Conservation (phyloP, 768 basidiomycete genomes). For the Cubamyces lactineus region DNA sequence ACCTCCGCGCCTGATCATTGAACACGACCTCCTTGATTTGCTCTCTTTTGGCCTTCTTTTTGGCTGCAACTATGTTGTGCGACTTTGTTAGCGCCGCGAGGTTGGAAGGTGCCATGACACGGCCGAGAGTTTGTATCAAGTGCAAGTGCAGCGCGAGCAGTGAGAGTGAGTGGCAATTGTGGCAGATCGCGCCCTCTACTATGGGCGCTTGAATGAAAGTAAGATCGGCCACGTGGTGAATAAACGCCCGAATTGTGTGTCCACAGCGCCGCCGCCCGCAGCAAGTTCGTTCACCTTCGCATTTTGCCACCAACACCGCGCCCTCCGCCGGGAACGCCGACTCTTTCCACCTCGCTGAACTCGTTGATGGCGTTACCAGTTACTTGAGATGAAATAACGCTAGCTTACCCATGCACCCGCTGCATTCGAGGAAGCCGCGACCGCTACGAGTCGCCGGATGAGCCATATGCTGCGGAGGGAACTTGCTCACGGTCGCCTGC, state of each 20-base stretch:
- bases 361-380: background rate
- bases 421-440: background rate
- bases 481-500: conserved; percentile 10
- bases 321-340: background rate
- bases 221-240: background rate
- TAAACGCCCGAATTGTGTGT: conserved; percentile 12
- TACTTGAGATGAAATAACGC: background rate
- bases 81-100: conserved; percentile 62
- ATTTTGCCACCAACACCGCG: background rate
- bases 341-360: background rate
- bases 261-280: conserved; percentile 1
- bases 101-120: conserved; percentile 46
- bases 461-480: conserved; percentile 19
- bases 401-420: background rate
- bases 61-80: conserved; percentile 64
- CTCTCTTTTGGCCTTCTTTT: conserved; percentile 62
- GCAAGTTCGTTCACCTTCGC: background rate
- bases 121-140: background rate
- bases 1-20: conserved; percentile 86
- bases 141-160: no score
- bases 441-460: background rate
- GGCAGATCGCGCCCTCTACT: background rate
- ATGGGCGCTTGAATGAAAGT: conserved; percentile 6
- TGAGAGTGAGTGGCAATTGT: background rate
- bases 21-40: conserved; percentile 85